Evolutionary conservation across 2,329 filamentous ascomycete species (phyloP).

Genomic region (Thielaviopsis musarum): DNA sequence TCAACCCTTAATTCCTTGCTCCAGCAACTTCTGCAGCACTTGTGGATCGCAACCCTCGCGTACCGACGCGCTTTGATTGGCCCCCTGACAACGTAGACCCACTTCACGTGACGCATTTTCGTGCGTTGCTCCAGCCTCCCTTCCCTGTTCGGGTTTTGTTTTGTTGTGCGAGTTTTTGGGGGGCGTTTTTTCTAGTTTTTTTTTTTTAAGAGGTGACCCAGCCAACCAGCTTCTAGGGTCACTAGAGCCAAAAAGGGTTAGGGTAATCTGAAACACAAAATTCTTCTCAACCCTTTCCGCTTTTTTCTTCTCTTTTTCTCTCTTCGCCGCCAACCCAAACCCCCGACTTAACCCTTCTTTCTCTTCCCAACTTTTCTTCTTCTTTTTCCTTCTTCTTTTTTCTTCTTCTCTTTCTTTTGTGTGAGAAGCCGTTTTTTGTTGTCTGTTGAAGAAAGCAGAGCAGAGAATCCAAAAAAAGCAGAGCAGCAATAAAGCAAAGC

Average conservation of each 20-base stretch:
- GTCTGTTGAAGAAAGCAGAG: not conserved
- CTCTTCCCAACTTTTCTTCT: not conserved
- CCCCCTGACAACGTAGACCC: not conserved
- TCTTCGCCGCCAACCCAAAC: conserved; percentile 9
- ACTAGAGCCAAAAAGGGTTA: conserved; percentile 9
- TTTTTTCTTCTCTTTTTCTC: conserved; percentile 5
- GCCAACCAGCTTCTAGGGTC: not conserved
- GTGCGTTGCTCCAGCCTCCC: not conserved
- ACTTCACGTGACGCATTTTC: conserved; percentile 5
- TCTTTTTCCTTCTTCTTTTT: not conserved
- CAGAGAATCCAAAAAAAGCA: not conserved
- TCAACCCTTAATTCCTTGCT: conserved; percentile 7
- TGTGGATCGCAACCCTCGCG: conserved; percentile 7
- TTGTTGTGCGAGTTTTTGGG: not conserved
- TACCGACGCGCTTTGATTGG: conserved; percentile 5
- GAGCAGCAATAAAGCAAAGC: not conserved
- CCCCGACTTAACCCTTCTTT: conserved; percentile 12
- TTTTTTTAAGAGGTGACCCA: not conserved
- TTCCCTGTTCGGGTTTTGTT: not conserved
- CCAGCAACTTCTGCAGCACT: not conserved
- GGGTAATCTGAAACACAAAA: conserved; percentile 5
- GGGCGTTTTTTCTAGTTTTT: too few relatives aligned
- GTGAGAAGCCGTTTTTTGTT: not conserved
- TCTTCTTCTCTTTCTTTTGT: not conserved
- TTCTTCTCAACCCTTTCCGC: conserved; percentile 12